Conservation (phyloP, 2,329 filamentous ascomycete genomes). For the Phyllosticta capitalensis region DNA sequence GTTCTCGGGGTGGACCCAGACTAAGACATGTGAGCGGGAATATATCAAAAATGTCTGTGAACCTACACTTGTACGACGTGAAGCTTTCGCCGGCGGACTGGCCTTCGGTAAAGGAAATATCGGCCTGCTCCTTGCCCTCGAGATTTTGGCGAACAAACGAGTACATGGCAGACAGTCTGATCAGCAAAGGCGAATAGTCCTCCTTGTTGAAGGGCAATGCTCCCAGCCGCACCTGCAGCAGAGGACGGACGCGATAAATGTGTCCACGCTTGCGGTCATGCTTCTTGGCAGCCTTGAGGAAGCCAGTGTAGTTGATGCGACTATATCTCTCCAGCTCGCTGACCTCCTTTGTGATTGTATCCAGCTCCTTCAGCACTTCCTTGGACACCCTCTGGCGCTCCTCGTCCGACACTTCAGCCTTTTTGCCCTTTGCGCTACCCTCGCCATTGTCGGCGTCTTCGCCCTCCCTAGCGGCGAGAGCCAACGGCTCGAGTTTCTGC, state of each 20-base stretch:
- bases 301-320: slow-evolving; percentile 93
- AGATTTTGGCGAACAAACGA: slow-evolving; percentile 82
- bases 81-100: slow-evolving; percentile 52
- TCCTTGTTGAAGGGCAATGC: slow-evolving; percentile 91
- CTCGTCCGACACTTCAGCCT: slow-evolving; percentile 25
- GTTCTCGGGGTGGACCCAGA: slow-evolving; percentile 96
- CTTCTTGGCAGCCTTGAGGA: slow-evolving; percentile 98
- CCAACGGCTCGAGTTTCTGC: slow-evolving; percentile 51
- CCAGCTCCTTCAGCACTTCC: slow-evolving; percentile 69
- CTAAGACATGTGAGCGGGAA: slow-evolving; percentile 34
- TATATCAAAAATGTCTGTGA: not conserved
- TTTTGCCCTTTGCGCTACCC: slow-evolving; percentile 19
- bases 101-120: slow-evolving; percentile 36
- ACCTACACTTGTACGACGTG: slow-evolving; percentile 74
- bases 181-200: slow-evolving; percentile 81
- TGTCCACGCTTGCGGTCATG: slow-evolving; percentile 88
- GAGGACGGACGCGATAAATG: slow-evolving; percentile 77
- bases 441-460: slow-evolving; percentile 1
- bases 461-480: slow-evolving; percentile 16
- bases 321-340: slow-evolving; percentile 93
- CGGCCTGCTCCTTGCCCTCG: slow-evolving; percentile 45
- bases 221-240: slow-evolving; percentile 84
- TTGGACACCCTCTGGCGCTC: slow-evolving; percentile 48
- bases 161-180: slow-evolving; percentile 87
- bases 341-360: slow-evolving; percentile 79